These are phyloP conservation scores for Candida sojae DNA, from an alignment of 1,139 yeast species.

Conservation along the genomic window DNA sequence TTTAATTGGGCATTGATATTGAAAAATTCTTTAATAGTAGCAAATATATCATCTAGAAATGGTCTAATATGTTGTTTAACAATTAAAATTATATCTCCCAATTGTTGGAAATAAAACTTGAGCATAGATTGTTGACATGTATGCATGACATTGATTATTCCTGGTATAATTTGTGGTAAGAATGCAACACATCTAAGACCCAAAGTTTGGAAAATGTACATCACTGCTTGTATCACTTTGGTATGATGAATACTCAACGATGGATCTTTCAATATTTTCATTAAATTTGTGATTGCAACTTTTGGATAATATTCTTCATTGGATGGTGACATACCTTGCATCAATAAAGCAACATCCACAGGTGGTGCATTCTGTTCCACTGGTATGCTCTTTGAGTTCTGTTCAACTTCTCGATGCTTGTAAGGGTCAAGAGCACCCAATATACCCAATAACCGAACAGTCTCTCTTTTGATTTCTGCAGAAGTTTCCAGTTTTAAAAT, in stretches of 20 bases:
- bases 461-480: conserved; percentile 73
- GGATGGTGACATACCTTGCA: conserved; percentile 94
- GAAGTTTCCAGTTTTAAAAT: conserved; percentile 82
- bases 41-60: conserved; percentile 75
- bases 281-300: conserved; percentile 82
- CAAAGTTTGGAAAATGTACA: conserved; percentile 85
- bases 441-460: conserved; percentile 86
- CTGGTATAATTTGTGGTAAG: conserved; percentile 85
- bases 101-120: conserved; percentile 87
- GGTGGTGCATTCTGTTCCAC: conserved; percentile 88
- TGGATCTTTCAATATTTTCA: conserved; percentile 82
- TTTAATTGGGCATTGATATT: conserved; percentile 50
- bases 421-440: conserved; percentile 97
- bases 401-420: conserved; percentile 89
- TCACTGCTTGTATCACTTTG: conserved; percentile 86
- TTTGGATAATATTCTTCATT: conserved; percentile 95
- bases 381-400: conserved; percentile 59
- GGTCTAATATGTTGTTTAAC: conserved; percentile 92
- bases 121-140: conserved; percentile 80
- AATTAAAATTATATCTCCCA: conserved; percentile 75
- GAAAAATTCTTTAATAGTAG: conserved; percentile 75
- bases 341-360: conserved; percentile 82
- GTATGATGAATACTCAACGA: conserved; percentile 87
- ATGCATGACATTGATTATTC: conserved; percentile 81
- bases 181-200: conserved; percentile 89